phyloP scores from a whole-genome alignment of 805 yeast genomes.

The Zygosaccharomyces bisporus region DNA sequence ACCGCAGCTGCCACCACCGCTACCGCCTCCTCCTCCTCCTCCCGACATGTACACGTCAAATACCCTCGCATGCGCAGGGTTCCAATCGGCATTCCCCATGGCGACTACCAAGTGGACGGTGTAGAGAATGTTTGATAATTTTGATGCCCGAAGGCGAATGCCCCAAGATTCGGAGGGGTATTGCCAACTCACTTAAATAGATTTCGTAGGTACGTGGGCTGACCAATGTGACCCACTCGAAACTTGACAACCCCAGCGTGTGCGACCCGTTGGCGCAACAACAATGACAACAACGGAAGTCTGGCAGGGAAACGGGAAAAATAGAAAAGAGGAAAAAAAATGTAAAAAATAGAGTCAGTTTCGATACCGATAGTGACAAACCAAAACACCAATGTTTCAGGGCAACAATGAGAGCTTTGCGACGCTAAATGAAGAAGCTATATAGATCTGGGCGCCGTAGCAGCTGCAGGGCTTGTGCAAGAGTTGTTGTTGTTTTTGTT shows the following conservation, averaged over 20 bases:
- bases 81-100: slow-evolving; percentile 17
- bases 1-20: too few species aligned
- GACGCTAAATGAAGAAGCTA: not conserved
- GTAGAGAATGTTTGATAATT: not conserved
- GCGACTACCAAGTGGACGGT: not conserved
- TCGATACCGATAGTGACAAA: not conserved
- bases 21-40: too few species aligned
- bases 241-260: not conserved
- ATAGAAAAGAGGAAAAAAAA: not conserved
- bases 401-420: not conserved
- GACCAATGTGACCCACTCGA: slow-evolving; percentile 1
- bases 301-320: not conserved
- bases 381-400: not conserved
- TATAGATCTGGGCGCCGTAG: not conserved
- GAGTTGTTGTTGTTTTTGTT: not conserved
- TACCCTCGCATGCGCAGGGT: slow-evolving; percentile 23
- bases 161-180: slow-evolving; percentile 3
- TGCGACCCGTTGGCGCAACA: not conserved
- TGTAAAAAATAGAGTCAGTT: not conserved
- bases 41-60: slow-evolving; percentile 29
- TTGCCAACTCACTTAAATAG: slow-evolving; percentile 5
- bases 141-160: not conserved
- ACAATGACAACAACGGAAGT: not conserved
- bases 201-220: slow-evolving; percentile 1
- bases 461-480: not conserved